Evolutionary conservation across 129 eudicot genomes (phyloP).

Genomic region (Lactuca sativa): DNA sequence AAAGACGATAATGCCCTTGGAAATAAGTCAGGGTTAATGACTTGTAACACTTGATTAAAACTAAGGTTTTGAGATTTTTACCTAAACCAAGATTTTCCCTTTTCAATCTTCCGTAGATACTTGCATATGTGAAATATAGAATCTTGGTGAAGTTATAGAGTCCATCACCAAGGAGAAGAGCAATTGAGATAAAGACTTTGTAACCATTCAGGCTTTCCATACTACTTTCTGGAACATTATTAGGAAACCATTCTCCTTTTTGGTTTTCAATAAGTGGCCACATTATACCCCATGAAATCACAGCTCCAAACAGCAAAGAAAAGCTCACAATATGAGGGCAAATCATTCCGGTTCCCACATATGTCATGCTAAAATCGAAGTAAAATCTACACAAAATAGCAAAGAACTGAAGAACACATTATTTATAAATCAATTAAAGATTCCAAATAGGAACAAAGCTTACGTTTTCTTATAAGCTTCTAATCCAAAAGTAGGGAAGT

Average conservation of each 20-base stretch:
- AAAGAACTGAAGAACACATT: not conserved
- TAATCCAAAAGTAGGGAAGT: slow-evolving; percentile 65
- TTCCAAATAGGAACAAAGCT: not conserved
- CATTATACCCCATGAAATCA: slow-evolving; percentile 92
- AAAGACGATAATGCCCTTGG: slow-evolving; percentile 1
- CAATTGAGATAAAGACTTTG: slow-evolving; percentile 77
- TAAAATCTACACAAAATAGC: slow-evolving; percentile 60
- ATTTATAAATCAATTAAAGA: not conserved
- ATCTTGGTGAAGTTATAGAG: slow-evolving; percentile 72
- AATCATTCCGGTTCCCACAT: slow-evolving; percentile 95
- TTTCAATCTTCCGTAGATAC: slow-evolving; percentile 41
- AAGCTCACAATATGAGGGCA: slow-evolving; percentile 85
- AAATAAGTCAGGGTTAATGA: not conserved
- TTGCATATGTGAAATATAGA: slow-evolving; percentile 46
- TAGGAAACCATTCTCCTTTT: slow-evolving; percentile 81
- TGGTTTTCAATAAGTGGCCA: slow-evolving; percentile 73
- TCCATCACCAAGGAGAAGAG: slow-evolving; percentile 84
- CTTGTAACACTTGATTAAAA: too few relatives aligned
- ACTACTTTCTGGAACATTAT: slow-evolving; percentile 57
- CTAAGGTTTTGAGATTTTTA: slow-evolving; percentile 7
- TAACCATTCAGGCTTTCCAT: slow-evolving; percentile 89
- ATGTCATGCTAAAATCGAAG: slow-evolving; percentile 86
- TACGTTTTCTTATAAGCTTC: slow-evolving; percentile 50
- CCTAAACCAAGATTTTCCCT: slow-evolving; percentile 40
- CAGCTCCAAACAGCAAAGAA: slow-evolving; percentile 87